A percentile compares a stretch with the other conserved stretches of the same genome.
phyloP scores from a whole-genome alignment of 108 stramenopile genomes.

The Thalassiosira profunda region DNA sequence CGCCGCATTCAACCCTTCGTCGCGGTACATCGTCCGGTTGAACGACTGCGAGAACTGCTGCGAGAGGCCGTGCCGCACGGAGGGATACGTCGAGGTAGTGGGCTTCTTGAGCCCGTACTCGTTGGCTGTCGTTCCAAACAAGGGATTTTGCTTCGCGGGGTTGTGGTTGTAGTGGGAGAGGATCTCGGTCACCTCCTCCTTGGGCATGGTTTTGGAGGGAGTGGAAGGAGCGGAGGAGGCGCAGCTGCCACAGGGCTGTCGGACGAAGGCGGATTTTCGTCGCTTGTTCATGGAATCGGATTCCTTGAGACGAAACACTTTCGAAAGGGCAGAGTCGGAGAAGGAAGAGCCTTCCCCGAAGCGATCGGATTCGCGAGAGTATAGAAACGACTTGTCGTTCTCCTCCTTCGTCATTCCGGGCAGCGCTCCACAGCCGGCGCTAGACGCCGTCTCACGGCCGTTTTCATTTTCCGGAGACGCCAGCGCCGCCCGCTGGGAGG shows the following conservation, averaged over 20 bases:
- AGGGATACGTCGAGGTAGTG: slow-evolving; percentile 59
- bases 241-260: neutral
- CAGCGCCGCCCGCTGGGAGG: slow-evolving; percentile 14
- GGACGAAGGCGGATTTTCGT: slow-evolving; percentile 30
- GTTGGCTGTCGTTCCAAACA: slow-evolving; percentile 68
- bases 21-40: slow-evolving; percentile 61
- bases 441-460: neutral
- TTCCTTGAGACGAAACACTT: slow-evolving; percentile 38
- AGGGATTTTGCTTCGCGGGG: slow-evolving; percentile 60
- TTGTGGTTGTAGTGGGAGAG: slow-evolving; percentile 58
- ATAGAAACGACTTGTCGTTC: slow-evolving; percentile 48
- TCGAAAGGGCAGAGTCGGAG: slow-evolving; percentile 48
- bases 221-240: neutral
- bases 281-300: slow-evolving; percentile 54
- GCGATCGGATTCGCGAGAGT: slow-evolving; percentile 49
- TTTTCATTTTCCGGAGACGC: slow-evolving; percentile 6
- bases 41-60: slow-evolving; percentile 71
- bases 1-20: slow-evolving; percentile 69
- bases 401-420: neutral
- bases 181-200: slow-evolving; percentile 41
- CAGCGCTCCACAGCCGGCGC: neutral
- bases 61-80: slow-evolving; percentile 54
- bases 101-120: slow-evolving; percentile 65
- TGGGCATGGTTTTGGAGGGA: slow-evolving; percentile 19
- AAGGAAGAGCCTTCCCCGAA: slow-evolving; percentile 32